Conservation (phyloP, 495 filamentous ascomycete species). For the Talaromyces borbonicus region DNA sequence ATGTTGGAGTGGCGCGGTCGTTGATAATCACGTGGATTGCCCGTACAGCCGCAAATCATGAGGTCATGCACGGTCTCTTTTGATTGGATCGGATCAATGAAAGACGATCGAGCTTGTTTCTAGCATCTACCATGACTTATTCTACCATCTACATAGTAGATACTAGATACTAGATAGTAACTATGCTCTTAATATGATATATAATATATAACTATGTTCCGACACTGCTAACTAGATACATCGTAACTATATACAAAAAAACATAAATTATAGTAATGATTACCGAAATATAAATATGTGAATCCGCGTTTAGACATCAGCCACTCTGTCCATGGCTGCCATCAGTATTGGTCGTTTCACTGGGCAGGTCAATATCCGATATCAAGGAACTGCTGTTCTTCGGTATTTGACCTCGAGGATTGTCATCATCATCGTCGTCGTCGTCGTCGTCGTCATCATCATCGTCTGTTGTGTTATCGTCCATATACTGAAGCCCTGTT, state of each 20-base stretch:
- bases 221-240: not conserved
- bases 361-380: not conserved
- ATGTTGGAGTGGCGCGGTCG: not conserved
- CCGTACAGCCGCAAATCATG: not conserved
- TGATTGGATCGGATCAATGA: no score
- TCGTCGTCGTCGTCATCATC: slow-evolving; percentile 19
- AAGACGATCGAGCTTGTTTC: no score
- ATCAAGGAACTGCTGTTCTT: not conserved
- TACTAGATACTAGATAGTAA: no score
- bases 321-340: not conserved
- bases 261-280: no score
- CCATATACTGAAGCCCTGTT: slow-evolving; percentile 10
- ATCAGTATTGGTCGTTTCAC: slow-evolving; percentile 1
- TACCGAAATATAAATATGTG: no score
- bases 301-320: no score
- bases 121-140: no score
- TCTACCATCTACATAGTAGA: no score
- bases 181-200: no score
- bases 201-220: not conserved
- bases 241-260: not conserved
- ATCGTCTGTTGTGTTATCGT: slow-evolving; percentile 22
- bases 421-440: not conserved
- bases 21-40: not conserved
- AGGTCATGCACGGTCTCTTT: slow-evolving; percentile 3
- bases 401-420: not conserved